These are phyloP conservation scores for Salix arbutifolia DNA, from an alignment of 345 rosid species.

Conservation along the genomic window DNA sequence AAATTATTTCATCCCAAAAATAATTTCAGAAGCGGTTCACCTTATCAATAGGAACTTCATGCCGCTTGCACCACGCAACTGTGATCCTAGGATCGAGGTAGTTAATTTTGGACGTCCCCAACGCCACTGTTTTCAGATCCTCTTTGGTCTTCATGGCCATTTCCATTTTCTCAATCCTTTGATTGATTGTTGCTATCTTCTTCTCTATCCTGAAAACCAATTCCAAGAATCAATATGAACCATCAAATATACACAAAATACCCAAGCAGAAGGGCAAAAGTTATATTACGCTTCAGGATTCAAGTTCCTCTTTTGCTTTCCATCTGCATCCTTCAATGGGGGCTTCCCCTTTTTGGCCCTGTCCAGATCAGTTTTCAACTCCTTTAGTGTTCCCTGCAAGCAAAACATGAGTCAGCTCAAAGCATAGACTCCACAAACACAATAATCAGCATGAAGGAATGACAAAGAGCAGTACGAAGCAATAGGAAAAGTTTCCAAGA, in stretches of 20 bases:
- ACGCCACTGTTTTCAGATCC: slow-evolving; percentile 86
- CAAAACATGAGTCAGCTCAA: slow-evolving; percentile 16
- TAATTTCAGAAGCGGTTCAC: slow-evolving; percentile 31
- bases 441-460: not conserved
- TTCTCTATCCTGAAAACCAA: slow-evolving; percentile 56
- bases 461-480: not conserved
- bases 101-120: slow-evolving; percentile 94
- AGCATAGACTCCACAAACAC: not conserved
- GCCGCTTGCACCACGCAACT: slow-evolving; percentile 98
- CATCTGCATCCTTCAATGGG: slow-evolving; percentile 74
- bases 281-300: slow-evolving; percentile 69
- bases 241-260: not conserved
- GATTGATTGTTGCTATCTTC: slow-evolving; percentile 58
- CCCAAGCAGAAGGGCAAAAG: slow-evolving; percentile 8
- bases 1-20: not conserved
- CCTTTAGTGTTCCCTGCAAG: slow-evolving; percentile 56
- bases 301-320: slow-evolving; percentile 77
- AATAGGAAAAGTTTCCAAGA: not conserved
- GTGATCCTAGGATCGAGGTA: slow-evolving; percentile 97
- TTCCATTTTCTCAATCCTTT: slow-evolving; percentile 74
- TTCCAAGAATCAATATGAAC: slow-evolving; percentile 6
- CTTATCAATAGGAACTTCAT: slow-evolving; percentile 98
- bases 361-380: slow-evolving; percentile 65
- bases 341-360: slow-evolving; percentile 88
- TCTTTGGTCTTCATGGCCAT: slow-evolving; percentile 68